These are phyloP conservation scores for Stephanodiscus minutulus DNA, from an alignment of 108 stramenopile genomes.

Conservation along the genomic window DNA sequence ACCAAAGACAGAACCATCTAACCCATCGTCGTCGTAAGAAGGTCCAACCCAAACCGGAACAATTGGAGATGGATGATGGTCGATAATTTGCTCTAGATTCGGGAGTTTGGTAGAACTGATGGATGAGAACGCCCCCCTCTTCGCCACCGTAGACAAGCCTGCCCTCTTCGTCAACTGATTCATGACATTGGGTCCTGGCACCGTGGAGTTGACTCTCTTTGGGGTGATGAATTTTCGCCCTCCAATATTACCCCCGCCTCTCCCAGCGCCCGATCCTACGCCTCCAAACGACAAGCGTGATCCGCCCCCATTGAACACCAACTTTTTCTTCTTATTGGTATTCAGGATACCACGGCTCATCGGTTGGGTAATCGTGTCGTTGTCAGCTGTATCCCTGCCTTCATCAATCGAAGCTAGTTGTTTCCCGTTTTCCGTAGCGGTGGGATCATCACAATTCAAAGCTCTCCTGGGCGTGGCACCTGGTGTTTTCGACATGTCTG, in stretches of 20 bases:
- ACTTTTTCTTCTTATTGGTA: conserved; percentile 38
- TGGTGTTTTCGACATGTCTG: neutral
- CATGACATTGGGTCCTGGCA: neutral
- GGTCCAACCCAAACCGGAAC: conserved; percentile 53
- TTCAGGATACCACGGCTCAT: conserved; percentile 17
- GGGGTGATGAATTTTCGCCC: conserved; percentile 42
- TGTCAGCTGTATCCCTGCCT: neutral
- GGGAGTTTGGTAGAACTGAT: conserved; percentile 8
- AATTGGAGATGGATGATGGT: conserved; percentile 42
- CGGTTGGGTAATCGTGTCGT: neutral
- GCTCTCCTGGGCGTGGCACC: neutral
- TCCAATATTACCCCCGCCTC: conserved; percentile 6
- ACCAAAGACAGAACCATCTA: conserved; percentile 43
- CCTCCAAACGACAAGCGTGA: conserved; percentile 15
- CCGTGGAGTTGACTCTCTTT: conserved; percentile 20
- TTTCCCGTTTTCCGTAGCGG: neutral
- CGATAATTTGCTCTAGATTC: conserved; percentile 31
- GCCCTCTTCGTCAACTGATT: conserved; percentile 3
- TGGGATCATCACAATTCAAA: neutral
- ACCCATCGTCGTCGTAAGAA: conserved; percentile 24
- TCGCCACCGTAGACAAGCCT: neutral
- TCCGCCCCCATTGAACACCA: conserved; percentile 30
- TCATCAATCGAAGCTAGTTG: conserved; percentile 1
- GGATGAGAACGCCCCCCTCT: neutral
- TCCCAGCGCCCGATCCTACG: neutral